Conservation (phyloP, 768 basidiomycete species). For the Termitomyces sp. region DNA sequence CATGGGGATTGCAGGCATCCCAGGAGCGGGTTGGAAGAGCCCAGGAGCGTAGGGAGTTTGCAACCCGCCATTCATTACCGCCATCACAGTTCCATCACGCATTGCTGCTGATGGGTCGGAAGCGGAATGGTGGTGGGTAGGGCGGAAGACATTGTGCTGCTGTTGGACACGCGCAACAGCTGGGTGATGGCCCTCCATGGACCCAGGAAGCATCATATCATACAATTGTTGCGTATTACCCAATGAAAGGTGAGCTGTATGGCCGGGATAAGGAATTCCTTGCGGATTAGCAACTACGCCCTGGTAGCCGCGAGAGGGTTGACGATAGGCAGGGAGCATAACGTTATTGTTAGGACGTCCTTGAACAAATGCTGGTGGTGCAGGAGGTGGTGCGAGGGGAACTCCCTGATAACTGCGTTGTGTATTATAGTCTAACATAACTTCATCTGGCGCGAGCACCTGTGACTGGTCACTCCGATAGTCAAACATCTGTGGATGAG, state of each 20-base stretch:
- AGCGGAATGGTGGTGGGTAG: conserved; percentile 76
- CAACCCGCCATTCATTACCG: conserved; percentile 54
- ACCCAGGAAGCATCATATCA: conserved; percentile 69
- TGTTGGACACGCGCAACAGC: conserved; percentile 76
- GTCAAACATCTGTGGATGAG: conserved; percentile 45
- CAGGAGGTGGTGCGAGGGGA: conserved; percentile 26
- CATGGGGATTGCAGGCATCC: conserved; percentile 54
- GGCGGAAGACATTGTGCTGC: conserved; percentile 71
- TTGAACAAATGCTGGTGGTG: conserved; percentile 43
- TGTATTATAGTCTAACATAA: conserved; percentile 52
- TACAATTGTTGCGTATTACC: conserved; percentile 76
- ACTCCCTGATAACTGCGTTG: conserved; percentile 49
- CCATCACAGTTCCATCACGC: conserved; percentile 66
- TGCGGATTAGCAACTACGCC: conserved; percentile 49
- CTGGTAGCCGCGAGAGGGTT: conserved; percentile 55
- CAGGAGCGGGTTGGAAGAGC: conserved; percentile 51
- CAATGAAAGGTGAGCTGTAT: conserved; percentile 66
- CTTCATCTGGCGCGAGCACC: conserved; percentile 33
- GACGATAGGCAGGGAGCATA: conserved; percentile 53
- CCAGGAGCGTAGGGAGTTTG: conserved; percentile 49
- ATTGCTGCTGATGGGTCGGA: conserved; percentile 76
- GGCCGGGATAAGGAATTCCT: conserved; percentile 47
- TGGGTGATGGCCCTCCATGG: conserved; percentile 51
- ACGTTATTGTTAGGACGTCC: conserved; percentile 48
- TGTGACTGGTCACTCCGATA: conserved; percentile 41